phyloP scores from a whole-genome alignment of 257 asterid species.

The Rehmannia glutinosa region DNA sequence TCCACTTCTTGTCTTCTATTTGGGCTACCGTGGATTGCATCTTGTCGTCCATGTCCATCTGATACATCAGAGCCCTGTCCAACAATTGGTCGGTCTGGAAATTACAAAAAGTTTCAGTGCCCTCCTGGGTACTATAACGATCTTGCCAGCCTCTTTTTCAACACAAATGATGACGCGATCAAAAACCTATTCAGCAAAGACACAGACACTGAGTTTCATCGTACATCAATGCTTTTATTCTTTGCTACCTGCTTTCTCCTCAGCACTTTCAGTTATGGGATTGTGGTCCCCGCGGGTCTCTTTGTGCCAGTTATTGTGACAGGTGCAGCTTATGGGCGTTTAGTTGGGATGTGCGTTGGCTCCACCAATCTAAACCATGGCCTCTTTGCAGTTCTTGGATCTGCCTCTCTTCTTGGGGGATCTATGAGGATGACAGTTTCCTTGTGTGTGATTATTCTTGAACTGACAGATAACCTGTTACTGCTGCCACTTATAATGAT shows the following conservation, averaged over 20 bases:
- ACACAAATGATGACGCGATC: conserved; percentile 91
- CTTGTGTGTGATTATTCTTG: conserved; percentile 83
- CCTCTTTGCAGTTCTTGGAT: conserved; percentile 86
- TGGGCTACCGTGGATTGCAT: conserved; percentile 89
- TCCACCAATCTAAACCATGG: conserved; percentile 75
- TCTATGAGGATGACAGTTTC: conserved; percentile 95
- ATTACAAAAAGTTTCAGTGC: conserved; percentile 91
- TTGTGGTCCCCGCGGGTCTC: conserved; percentile 84
- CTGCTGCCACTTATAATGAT: conserved; percentile 79
- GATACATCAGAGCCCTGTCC: conserved; percentile 88
- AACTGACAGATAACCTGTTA: conserved; percentile 68
- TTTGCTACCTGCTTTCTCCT: conserved; percentile 74
- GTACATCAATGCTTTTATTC: conserved; percentile 64
- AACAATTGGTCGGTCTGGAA: conserved; percentile 93
- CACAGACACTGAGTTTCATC: conserved; percentile 74
- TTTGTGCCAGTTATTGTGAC: conserved; percentile 89
- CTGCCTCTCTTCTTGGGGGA: conserved; percentile 94
- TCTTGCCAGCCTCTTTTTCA: conserved; percentile 94
- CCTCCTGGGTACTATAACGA: conserved; percentile 86
- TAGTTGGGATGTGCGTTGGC: conserved; percentile 71
- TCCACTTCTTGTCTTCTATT: conserved; percentile 85
- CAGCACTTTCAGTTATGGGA: conserved; percentile 80
- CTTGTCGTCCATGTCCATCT: conserved; percentile 74
- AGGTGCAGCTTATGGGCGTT: conserved; percentile 90
- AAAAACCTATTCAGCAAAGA: conserved; percentile 90